phyloP scores from a whole-genome alignment of 306 rosid genomes.

The Quercus berberidifolia region DNA sequence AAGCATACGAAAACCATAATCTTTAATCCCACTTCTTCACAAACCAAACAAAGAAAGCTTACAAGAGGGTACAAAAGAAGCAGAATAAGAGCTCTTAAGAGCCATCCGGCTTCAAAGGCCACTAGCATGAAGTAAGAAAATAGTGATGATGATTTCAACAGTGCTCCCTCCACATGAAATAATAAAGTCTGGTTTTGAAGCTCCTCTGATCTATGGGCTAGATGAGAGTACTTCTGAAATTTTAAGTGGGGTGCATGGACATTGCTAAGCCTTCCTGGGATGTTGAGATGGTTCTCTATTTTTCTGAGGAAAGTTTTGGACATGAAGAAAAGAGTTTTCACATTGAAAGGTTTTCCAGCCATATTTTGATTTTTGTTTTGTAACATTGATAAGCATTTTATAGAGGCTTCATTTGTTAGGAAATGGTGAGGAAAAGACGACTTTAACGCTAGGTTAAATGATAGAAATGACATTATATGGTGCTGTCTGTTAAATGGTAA shows the following conservation, averaged over 20 bases:
- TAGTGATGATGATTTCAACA: neutral
- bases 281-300: neutral
- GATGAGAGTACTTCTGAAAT: slow-evolving; percentile 1
- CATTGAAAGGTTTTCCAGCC: neutral
- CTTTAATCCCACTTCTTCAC: neutral
- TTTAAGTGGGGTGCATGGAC: neutral
- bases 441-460: neutral
- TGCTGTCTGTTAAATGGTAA: neutral
- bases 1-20: neutral
- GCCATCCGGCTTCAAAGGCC: slow-evolving; percentile 1
- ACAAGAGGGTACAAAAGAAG: neutral
- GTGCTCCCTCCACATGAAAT: neutral
- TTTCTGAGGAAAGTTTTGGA: neutral
- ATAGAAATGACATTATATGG: neutral
- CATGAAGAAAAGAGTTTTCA: neutral
- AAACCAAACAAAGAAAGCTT: neutral
- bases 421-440: neutral
- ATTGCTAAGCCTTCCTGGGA: neutral
- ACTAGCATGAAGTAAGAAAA: slow-evolving; percentile 1
- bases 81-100: neutral
- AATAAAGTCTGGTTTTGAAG: neutral
- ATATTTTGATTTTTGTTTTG: neutral
- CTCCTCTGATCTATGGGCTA: neutral
- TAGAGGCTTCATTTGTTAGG: neutral
- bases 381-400: neutral